Base-by-base conservation (phyloP, 176 grass and related monocot genomes). In the Puya raimondii region DNA sequence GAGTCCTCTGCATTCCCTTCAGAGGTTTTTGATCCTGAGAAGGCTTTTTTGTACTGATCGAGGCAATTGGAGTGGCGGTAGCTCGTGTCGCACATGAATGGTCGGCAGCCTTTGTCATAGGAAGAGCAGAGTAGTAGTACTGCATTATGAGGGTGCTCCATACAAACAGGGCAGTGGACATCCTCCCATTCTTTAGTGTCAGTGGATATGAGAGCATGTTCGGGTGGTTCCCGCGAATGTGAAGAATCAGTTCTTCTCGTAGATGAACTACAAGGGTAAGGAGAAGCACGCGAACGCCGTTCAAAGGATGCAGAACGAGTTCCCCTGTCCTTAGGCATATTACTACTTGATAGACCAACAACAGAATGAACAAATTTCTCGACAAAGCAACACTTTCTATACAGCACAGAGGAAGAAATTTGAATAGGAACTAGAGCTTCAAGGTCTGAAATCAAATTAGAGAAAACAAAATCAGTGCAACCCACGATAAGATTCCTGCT, bases 101-200 rank as follows among this genome's bases (percentile, higher is more conserved):
- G 83, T 42, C 79, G 92, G 70, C 92, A 96, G 11, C 92, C 92
- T 51, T 87, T 91, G 26, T 89, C 82, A 0, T 87, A 72, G 1
- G 92, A 91, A 0, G 92, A 91, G 59, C 92, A 96, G 17, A 84
- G 49, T 0, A 96, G 92, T 47, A 96, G 68, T 47, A 96, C 83
- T 1, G 92, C 83, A 3, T 91, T 91, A 83, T 96, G 92, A 2
- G 92, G 92, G 51, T 96, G 88, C 26, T 96, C 92, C 92, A 96
- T 91, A 76, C 92, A 96, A 33, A 96, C 92, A 21, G 83, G 81
- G 76, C 88, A 96, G 16, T 72, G 76, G 10, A 87, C 83, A 15
- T 91, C 85, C 51, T 89, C 88, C 92, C 92, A 96, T 66, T 89
- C 79, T 2, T 80, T 49, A 23, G 67, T 29, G 54, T 87, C 72